Evolutionary conservation across 495 filamentous ascomycete genomes (phyloP).

Genomic region (Lophiotrema nucula): DNA sequence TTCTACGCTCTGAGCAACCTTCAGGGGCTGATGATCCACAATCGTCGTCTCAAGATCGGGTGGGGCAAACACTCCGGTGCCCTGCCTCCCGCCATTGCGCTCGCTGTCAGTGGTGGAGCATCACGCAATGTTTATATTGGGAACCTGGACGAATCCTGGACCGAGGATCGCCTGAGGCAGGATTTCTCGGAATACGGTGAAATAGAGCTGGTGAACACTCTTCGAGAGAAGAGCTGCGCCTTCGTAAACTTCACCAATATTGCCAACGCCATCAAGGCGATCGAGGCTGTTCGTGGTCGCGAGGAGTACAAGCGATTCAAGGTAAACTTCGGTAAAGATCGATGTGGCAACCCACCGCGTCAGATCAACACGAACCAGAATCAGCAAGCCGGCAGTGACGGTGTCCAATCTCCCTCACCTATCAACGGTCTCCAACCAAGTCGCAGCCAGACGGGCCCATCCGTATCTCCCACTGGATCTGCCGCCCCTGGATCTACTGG

Average conservation of each 20-base stretch:
- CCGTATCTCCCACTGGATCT: slow-evolving; percentile 66
- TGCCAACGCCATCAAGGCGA: slow-evolving; percentile 98
- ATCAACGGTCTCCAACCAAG: slow-evolving; percentile 49
- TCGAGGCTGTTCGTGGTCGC: slow-evolving; percentile 88
- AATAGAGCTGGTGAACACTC: slow-evolving; percentile 94
- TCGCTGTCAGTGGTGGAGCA: slow-evolving; percentile 93
- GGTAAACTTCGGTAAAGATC: slow-evolving; percentile 98
- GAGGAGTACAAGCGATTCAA: slow-evolving; percentile 98
- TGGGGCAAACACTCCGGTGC: slow-evolving; percentile 99
- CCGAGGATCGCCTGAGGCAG: slow-evolving; percentile 88
- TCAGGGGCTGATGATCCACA: slow-evolving; percentile 98
- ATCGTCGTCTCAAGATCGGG: slow-evolving; percentile 94
- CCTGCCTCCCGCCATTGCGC: slow-evolving; percentile 90
- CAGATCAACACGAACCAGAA: slow-evolving; percentile 64
- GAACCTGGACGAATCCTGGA: slow-evolving; percentile 96
- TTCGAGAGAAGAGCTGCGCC: slow-evolving; percentile 97
- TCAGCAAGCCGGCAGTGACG: slow-evolving; percentile 40
- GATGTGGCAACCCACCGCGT: slow-evolving; percentile 92
- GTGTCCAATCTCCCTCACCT: slow-evolving; percentile 61
- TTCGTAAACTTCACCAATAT: slow-evolving; percentile 99
- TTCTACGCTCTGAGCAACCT: slow-evolving; percentile 97
- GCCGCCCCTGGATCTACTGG: slow-evolving; percentile 52
- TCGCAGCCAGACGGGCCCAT: slow-evolving; percentile 61
- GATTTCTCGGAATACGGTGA: slow-evolving; percentile 98
- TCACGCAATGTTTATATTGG: slow-evolving; percentile 97